These are phyloP conservation scores for Neonectria sp. DNA, from an alignment of 2,329 filamentous ascomycete genomes.

Conservation along the genomic window DNA sequence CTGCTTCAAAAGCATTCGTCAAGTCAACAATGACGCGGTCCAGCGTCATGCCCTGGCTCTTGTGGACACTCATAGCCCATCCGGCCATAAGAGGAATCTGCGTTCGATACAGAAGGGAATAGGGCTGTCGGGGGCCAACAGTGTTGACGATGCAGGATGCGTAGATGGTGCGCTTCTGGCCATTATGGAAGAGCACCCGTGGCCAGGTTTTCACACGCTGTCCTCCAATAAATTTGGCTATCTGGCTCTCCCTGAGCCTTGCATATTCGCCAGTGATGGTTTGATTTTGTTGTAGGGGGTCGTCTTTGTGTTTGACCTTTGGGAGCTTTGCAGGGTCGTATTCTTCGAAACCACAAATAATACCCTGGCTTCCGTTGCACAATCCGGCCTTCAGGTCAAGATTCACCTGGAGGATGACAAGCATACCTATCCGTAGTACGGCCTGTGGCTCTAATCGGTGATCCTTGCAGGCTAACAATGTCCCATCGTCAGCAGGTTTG, in stretches of 20 bases:
- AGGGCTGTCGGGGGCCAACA: slow-evolving; percentile 61
- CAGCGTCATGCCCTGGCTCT: slow-evolving; percentile 74
- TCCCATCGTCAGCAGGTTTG: slow-evolving; percentile 16
- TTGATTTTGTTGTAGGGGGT: neutral
- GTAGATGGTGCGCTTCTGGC: slow-evolving; percentile 60
- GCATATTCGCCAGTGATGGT: slow-evolving; percentile 24
- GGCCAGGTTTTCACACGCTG: slow-evolving; percentile 34
- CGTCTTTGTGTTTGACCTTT: slow-evolving; percentile 3
- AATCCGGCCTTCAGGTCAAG: slow-evolving; percentile 30
- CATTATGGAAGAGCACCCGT: slow-evolving; percentile 66
- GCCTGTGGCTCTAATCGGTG: slow-evolving; percentile 33
- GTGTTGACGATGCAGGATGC: slow-evolving; percentile 66
- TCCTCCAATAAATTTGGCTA: slow-evolving; percentile 26
- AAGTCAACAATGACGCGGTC: slow-evolving; percentile 71
- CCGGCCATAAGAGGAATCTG: slow-evolving; percentile 73
- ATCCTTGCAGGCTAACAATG: slow-evolving; percentile 17
- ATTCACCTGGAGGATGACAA: slow-evolving; percentile 46
- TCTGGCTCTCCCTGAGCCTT: slow-evolving; percentile 17
- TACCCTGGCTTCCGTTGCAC: slow-evolving; percentile 47
- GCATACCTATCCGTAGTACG: slow-evolving; percentile 33
- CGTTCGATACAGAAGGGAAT: slow-evolving; percentile 67
- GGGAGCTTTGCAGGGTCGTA: slow-evolving; percentile 13
- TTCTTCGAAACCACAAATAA: slow-evolving; percentile 40
- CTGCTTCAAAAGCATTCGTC: slow-evolving; percentile 65
- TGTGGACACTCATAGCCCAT: slow-evolving; percentile 77